phyloP scores from a whole-genome alignment of 1,284 basidiomycete genomes.

The Ceraceosorus bombacis region DNA sequence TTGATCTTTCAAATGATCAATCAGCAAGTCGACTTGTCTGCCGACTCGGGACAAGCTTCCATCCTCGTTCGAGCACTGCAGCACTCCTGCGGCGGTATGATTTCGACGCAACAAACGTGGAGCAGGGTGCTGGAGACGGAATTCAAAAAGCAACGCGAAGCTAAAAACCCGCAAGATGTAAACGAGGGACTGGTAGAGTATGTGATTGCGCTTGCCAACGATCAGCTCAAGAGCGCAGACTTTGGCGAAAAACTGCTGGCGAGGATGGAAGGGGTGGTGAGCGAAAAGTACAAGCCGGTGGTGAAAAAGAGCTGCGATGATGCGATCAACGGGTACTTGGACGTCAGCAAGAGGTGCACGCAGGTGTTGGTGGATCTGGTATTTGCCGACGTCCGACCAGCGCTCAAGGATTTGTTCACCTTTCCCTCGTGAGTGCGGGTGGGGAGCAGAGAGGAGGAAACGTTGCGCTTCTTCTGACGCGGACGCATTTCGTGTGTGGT shows the following conservation, averaged over 20 bases:
- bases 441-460: too few species aligned
- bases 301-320: conserved; percentile 85
- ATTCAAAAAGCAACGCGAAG: conserved; percentile 73
- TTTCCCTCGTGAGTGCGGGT: conserved; percentile 60
- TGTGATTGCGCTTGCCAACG: conserved; percentile 94
- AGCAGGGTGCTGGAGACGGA: conserved; percentile 73
- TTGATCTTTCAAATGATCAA: conserved; percentile 97
- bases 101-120: conserved; percentile 82
- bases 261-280: conserved; percentile 82
- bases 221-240: conserved; percentile 93
- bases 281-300: conserved; percentile 75
- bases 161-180: conserved; percentile 71
- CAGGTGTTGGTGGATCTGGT: conserved; percentile 88
- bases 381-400: conserved; percentile 87
- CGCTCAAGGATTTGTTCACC: conserved; percentile 75
- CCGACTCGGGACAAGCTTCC: conserved; percentile 88
- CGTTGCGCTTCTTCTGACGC: too few species aligned
- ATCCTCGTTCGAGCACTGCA: conserved; percentile 84
- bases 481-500: too few species aligned
- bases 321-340: conserved; percentile 94
- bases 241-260: conserved; percentile 77
- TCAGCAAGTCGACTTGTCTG: conserved; percentile 88
- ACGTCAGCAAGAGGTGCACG: conserved; percentile 93
- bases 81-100: conserved; percentile 84
- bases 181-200: conserved; percentile 88